Conservation (phyloP, 306 rosid genomes). For the Ormosia emarginata region DNA sequence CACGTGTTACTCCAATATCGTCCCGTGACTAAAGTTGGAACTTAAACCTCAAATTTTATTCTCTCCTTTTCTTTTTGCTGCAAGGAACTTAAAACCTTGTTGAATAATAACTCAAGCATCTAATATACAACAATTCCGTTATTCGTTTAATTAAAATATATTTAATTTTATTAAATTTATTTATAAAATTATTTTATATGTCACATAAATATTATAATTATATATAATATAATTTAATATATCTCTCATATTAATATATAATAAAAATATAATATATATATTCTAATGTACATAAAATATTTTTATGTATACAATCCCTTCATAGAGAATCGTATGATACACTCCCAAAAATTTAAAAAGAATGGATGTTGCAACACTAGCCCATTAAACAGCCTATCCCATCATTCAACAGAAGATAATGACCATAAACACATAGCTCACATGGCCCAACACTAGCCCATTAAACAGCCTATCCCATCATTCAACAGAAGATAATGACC, state of each 20-base stretch:
- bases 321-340: not conserved
- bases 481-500: not conserved
- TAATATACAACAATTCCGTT: no score
- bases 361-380: slow-evolving; percentile 16
- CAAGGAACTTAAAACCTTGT: not conserved
- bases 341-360: not conserved
- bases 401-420: not conserved
- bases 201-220: no score
- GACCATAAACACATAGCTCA: no score
- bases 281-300: no score
- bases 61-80: not conserved
- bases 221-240: no score
- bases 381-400: not conserved
- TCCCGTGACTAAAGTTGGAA: not conserved
- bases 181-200: no score
- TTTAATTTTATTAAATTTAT: no score
- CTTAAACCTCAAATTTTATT: not conserved
- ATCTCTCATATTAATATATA: no score
- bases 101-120: slow-evolving; percentile 6
- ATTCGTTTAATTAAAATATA: no score
- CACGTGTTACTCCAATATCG: not conserved
- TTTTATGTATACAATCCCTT: not conserved
- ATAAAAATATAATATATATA: no score
- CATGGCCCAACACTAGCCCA: slow-evolving; percentile 12
- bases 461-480: not conserved